These are phyloP conservation scores for Fraxinus floribunda DNA, from an alignment of 305 asterid species.

Conservation along the genomic window DNA sequence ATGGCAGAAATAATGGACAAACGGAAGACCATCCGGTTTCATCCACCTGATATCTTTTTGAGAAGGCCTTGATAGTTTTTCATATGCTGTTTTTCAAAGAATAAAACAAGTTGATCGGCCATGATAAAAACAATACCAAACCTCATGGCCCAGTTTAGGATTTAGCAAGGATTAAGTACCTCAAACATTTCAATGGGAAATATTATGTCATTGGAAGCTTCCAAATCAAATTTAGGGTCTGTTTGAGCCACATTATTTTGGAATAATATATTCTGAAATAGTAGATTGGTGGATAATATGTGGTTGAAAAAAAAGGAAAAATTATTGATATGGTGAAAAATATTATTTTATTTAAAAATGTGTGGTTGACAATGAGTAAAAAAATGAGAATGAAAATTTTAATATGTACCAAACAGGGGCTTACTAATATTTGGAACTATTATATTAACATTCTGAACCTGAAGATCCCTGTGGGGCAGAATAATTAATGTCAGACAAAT, in stretches of 20 bases:
- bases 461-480: slow-evolving; percentile 47
- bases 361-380: too few species aligned
- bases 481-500: not conserved
- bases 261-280: too few species aligned
- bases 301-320: too few species aligned
- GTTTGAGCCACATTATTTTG: too few species aligned
- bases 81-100: slow-evolving; percentile 60
- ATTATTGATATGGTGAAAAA: too few species aligned
- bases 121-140: not conserved
- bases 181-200: slow-evolving; percentile 82
- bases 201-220: slow-evolving; percentile 29
- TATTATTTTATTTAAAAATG: too few species aligned
- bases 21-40: slow-evolving; percentile 66
- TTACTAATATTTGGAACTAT: slow-evolving; percentile 58
- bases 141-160: too few species aligned
- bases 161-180: too few species aligned
- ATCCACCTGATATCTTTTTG: slow-evolving; percentile 73
- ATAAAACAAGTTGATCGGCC: slow-evolving; percentile 7
- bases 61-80: slow-evolving; percentile 74
- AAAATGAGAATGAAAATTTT: too few species aligned
- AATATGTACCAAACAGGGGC: too few species aligned
- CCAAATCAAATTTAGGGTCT: too few species aligned
- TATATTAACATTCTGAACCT: slow-evolving; percentile 66
- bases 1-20: slow-evolving; percentile 77
- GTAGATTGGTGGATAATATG: too few species aligned